Percentiles rank a stretch among this genome's conserved stretches.
phyloP scores from a whole-genome alignment of 257 asterid species.

The Nyctanthes arbortristis region DNA sequence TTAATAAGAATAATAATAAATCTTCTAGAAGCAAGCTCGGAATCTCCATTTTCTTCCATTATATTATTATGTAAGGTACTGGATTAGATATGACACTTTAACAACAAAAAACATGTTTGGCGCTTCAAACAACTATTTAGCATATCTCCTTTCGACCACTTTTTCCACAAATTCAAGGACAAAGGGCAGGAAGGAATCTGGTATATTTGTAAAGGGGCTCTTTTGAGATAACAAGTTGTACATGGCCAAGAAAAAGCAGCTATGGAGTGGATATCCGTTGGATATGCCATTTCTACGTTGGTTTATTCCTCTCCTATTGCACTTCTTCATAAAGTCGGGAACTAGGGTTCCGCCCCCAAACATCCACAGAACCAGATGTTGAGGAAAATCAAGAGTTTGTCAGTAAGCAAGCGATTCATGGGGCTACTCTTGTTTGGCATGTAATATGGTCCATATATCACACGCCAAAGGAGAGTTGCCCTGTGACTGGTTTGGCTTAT shows the following conservation, averaged over 20 bases:
- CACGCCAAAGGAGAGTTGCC: constrained; percentile 82
- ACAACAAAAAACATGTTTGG: constrained; percentile 36
- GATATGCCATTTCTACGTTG: constrained; percentile 37
- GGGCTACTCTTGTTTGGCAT: constrained; percentile 61
- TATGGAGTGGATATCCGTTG: constrained; percentile 23
- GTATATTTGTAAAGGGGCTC: constrained; percentile 1
- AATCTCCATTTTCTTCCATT: neutral
- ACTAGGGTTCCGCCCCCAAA: neutral
- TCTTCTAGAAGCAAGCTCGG: neutral
- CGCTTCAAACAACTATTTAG: neutral
- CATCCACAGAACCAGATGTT: neutral
- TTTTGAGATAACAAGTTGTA: constrained; percentile 16
- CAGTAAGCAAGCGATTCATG: constrained; percentile 41
- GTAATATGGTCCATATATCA: constrained; percentile 22
- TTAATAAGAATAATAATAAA: neutral
- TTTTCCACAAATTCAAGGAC: constrained; percentile 20
- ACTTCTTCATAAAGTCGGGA: neutral
- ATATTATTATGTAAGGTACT: neutral
- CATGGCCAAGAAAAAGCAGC: neutral
- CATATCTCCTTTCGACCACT: constrained; percentile 26
- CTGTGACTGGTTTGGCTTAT: constrained; percentile 42
- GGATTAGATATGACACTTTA: neutral
- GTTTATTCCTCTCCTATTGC: constrained; percentile 32
- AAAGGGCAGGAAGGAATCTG: constrained; percentile 34
- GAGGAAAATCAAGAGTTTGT: neutral